A percentile compares a stretch with the other conserved stretches of the same genome.
These are phyloP conservation scores for Aspergillus baeticus DNA, from an alignment of 495 filamentous ascomycete genomes.

Conservation along the genomic window DNA sequence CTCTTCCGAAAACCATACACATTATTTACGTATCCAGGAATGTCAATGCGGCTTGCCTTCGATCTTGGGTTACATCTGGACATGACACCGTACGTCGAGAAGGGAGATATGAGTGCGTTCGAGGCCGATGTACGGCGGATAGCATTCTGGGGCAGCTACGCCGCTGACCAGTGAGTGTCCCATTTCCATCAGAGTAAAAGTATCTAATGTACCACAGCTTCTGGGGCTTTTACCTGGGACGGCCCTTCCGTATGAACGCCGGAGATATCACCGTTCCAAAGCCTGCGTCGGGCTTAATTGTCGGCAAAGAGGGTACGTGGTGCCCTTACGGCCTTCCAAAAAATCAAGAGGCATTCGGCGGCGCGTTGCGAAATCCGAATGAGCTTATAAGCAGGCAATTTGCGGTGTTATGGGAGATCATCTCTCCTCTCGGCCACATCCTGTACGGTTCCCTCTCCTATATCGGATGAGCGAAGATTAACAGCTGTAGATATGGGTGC, in stretches of 20 bases:
- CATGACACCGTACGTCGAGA: constrained; percentile 44
- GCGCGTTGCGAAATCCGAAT: constrained; percentile 34
- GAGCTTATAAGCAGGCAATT: constrained; percentile 46
- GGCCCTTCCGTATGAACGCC: constrained; percentile 46
- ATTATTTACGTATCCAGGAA: constrained; percentile 29
- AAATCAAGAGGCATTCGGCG: constrained; percentile 17
- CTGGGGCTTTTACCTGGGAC: constrained; percentile 50
- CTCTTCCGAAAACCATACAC: not conserved
- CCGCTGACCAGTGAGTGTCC: constrained; percentile 46
- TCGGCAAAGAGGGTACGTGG: constrained; percentile 41
- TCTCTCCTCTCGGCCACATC: constrained; percentile 48
- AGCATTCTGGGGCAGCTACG: constrained; percentile 52
- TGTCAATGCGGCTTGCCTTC: constrained; percentile 52
- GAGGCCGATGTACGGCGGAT: constrained; percentile 46
- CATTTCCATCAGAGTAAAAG: too few relatives aligned
- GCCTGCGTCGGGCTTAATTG: constrained; percentile 35
- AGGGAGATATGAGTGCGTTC: constrained; percentile 39
- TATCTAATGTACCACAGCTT: constrained; percentile 26
- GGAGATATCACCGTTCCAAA: constrained; percentile 46
- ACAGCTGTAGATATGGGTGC: constrained; percentile 37
- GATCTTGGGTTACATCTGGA: constrained; percentile 51
- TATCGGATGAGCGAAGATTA: not conserved
- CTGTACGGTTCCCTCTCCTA: constrained; percentile 30
- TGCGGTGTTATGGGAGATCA: constrained; percentile 48
- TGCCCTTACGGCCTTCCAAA: constrained; percentile 41